phyloP scores from a whole-genome alignment of 2,329 filamentous ascomycete genomes.

The Trichothecium sympodiale region DNA sequence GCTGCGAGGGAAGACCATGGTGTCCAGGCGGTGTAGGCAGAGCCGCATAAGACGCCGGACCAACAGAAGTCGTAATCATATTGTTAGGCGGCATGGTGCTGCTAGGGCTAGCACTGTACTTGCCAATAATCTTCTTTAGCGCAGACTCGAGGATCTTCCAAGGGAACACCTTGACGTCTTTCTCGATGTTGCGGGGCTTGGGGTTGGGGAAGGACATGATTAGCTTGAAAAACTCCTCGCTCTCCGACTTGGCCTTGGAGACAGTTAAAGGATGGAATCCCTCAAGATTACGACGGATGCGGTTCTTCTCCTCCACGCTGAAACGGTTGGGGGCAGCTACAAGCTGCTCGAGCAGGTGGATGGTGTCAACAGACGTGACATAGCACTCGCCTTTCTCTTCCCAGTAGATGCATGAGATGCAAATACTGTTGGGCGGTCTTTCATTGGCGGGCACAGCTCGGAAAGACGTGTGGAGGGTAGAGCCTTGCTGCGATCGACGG shows the following conservation, averaged over 20 bases:
- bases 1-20: slow-evolving; percentile 16
- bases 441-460: slow-evolving; percentile 69
- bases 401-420: slow-evolving; percentile 97
- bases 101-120: slow-evolving; percentile 59
- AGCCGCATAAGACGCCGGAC: slow-evolving; percentile 29
- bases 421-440: slow-evolving; percentile 72
- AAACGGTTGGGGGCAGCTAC: slow-evolving; percentile 68
- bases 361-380: slow-evolving; percentile 94
- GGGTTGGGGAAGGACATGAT: slow-evolving; percentile 97
- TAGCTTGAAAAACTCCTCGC: slow-evolving; percentile 95
- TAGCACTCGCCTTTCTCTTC: slow-evolving; percentile 82
- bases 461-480: slow-evolving; percentile 72
- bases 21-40: slow-evolving; percentile 35
- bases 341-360: slow-evolving; percentile 84
- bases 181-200: slow-evolving; percentile 96
- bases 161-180: slow-evolving; percentile 96
- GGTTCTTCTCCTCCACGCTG: slow-evolving; percentile 96
- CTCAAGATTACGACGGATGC: slow-evolving; percentile 89
- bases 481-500: slow-evolving; percentile 68
- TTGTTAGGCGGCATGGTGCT: slow-evolving; percentile 21
- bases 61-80: slow-evolving; percentile 18
- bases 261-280: slow-evolving; percentile 88
- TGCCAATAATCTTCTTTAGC: slow-evolving; percentile 95
- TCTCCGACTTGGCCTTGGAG: slow-evolving; percentile 83
- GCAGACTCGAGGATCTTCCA: slow-evolving; percentile 85